phyloP scores from a whole-genome alignment of 2,329 filamentous ascomycete genomes.

The Ophiostoma australiae region DNA sequence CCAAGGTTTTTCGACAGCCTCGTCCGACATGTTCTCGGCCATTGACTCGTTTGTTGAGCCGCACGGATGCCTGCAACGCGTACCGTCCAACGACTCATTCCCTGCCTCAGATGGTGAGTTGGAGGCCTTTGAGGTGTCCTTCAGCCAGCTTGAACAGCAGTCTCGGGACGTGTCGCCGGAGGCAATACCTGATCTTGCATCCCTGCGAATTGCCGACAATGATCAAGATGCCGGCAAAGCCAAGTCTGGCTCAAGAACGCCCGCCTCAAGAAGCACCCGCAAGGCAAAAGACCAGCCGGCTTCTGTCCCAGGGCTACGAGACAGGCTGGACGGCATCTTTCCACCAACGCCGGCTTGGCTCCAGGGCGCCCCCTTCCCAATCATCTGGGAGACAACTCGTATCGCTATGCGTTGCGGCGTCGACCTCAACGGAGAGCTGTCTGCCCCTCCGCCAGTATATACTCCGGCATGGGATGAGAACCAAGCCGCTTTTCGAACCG shows the following conservation, averaged over 20 bases:
- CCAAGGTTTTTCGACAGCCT: not conserved
- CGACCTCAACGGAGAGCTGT: constrained; percentile 35
- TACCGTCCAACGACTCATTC: constrained; percentile 21
- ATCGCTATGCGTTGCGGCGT: constrained; percentile 45
- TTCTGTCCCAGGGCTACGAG: constrained; percentile 25
- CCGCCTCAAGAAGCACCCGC: not conserved
- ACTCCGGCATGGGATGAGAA: constrained; percentile 41
- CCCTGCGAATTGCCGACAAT: constrained; percentile 18
- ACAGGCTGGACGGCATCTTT: constrained; percentile 38
- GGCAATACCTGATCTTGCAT: constrained; percentile 21
- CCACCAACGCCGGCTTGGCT: constrained; percentile 41
- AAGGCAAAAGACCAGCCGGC: not conserved
- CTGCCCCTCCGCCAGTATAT: constrained; percentile 31
- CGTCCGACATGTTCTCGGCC: constrained; percentile 25
- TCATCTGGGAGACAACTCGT: constrained; percentile 51
- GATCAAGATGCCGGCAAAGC: not conserved
- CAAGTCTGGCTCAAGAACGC: not conserved
- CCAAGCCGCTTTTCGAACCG: constrained; percentile 42
- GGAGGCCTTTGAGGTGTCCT: constrained; percentile 20
- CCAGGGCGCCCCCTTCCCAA: constrained; percentile 43
- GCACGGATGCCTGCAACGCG: not conserved
- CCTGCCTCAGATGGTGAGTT: constrained; percentile 16
- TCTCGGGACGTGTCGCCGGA: constrained; percentile 19
- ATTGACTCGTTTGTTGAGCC: constrained; percentile 18
- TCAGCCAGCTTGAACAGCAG: constrained; percentile 8